Evolutionary conservation across 257 asterid species (phyloP), one percentile per base, ranked within the genome.

Genomic region (Fraxinus quadrangulata): DNA sequence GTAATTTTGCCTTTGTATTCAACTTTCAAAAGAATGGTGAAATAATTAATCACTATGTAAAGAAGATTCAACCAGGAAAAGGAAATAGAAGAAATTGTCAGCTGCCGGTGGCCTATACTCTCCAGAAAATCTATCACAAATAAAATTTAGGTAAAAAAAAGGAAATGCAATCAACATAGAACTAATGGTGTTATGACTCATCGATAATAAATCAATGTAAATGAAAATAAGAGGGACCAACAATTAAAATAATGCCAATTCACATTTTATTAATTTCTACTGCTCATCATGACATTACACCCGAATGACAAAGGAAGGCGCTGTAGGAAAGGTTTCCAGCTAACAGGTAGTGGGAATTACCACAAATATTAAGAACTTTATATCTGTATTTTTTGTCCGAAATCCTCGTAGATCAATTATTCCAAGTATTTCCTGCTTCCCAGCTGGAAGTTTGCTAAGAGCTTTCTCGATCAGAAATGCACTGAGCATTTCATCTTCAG

Each of bases 391-490:
- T 83, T 85, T 81, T 12, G 88, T 70, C 74, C 87, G 79, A 77
- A 92, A 94, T 9, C 90, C 90, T 68, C 91, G 84, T 31, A 92
- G 96, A 87, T 94, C 96, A 77, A 94, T 71, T 75, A 94, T 85
- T 76, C 79, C 89, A 19, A 94, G 90, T 78, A 94, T 82, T 80
- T 91, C 91, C 71, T 90, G 83, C 84, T 90, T 88, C 59, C 95
- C 96, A 9, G 73, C 68, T 10, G 96, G 97, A 77, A 88, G 87
- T 85, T 73, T 88, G 76, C 83, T 82, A 24, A 95, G 75, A 68
- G 98, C 98, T 86, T 92, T 92, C 85, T 95, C 98, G 70, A 95
- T 86, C 81, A 91, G 83, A 83, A 87, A 92, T 21, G 86, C 90
- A 51, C 97, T 86, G 17, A 95, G 89, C 88, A 88, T 88, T 87